phyloP scores from a whole-genome alignment of 2,329 filamentous ascomycete genomes.

The Scleromitrula shiraiana region DNA sequence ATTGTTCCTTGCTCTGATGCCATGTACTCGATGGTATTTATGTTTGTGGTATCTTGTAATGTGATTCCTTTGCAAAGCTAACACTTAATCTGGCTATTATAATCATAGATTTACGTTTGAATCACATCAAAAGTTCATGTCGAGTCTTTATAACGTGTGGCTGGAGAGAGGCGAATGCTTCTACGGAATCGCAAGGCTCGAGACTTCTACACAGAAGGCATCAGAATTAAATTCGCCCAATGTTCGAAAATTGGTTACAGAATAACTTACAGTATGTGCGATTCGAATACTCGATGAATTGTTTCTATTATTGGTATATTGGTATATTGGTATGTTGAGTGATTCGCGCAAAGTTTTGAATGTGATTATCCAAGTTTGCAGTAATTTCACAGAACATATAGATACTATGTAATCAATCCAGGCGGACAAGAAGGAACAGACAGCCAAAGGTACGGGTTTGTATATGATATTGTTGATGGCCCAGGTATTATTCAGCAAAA shows the following conservation, averaged over 20 bases:
- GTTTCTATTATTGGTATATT: too few species aligned
- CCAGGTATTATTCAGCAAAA: too few species aligned
- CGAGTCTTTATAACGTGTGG: conserved; percentile 15
- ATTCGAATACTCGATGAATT: background rate
- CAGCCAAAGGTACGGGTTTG: background rate
- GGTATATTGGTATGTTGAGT: background rate
- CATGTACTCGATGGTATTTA: conserved; percentile 19
- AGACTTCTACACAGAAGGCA: too few species aligned
- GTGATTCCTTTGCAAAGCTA: background rate
- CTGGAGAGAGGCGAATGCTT: conserved; percentile 12
- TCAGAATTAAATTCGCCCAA: conserved; percentile 9
- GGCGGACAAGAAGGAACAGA: background rate
- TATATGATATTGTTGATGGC: background rate
- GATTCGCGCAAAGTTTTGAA: background rate
- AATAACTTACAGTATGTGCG: conserved; percentile 4
- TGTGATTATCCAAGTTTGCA: conserved; percentile 4
- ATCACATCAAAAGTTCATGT: conserved; percentile 19
- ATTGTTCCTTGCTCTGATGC: conserved; percentile 24
- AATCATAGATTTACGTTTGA: conserved; percentile 13
- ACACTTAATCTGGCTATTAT: conserved; percentile 1
- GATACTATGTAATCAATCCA: too few species aligned
- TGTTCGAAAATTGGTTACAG: background rate
- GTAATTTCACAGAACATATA: conserved; percentile 9
- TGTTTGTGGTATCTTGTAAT: background rate
- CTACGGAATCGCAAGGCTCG: conserved; percentile 16